phyloP scores from a whole-genome alignment of 2,329 filamentous ascomycete genomes.

The Claviceps arundinis region DNA sequence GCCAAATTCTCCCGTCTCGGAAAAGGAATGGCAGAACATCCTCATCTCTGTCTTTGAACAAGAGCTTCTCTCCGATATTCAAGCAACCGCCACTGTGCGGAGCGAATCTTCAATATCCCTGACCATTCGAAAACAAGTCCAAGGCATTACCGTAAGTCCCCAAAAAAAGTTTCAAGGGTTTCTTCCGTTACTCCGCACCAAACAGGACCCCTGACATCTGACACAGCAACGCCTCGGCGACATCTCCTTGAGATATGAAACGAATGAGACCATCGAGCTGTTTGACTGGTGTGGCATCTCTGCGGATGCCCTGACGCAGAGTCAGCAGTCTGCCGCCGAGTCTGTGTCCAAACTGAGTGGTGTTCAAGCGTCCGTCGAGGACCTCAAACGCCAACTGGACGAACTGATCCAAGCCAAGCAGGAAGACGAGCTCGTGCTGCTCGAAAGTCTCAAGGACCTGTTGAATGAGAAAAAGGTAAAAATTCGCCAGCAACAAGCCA shows the following conservation, averaged over 20 bases:
- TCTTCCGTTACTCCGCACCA: background rate
- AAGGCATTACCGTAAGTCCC: constrained; percentile 51
- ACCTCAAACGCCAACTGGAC: constrained; percentile 49
- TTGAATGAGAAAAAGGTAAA: constrained; percentile 72
- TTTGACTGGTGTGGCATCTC: constrained; percentile 59
- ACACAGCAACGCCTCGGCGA: constrained; percentile 54
- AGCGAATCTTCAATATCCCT: constrained; percentile 41
- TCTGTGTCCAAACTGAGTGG: constrained; percentile 28
- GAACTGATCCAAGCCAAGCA: constrained; percentile 54
- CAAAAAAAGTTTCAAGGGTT: background rate
- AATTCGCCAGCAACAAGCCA: constrained; percentile 58
- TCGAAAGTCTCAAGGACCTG: constrained; percentile 57
- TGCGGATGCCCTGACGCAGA: constrained; percentile 32
- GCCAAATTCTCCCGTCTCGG: constrained; percentile 38
- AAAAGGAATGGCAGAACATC: constrained; percentile 54
- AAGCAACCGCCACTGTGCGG: constrained; percentile 45
- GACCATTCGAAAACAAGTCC: constrained; percentile 49
- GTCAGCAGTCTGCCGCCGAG: constrained; percentile 28
- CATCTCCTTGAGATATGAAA: constrained; percentile 41
- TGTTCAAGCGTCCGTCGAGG: constrained; percentile 42
- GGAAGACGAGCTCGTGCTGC: constrained; percentile 50
- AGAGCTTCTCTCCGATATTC: constrained; percentile 37
- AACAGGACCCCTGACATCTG: constrained; percentile 6
- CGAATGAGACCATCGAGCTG: constrained; percentile 46
- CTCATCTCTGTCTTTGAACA: constrained; percentile 44